A percentile compares a stretch with the other conserved stretches of the same genome.
These are phyloP conservation scores for Penicillium hordei DNA, from an alignment of 2,329 filamentous ascomycete genomes.

Conservation along the genomic window DNA sequence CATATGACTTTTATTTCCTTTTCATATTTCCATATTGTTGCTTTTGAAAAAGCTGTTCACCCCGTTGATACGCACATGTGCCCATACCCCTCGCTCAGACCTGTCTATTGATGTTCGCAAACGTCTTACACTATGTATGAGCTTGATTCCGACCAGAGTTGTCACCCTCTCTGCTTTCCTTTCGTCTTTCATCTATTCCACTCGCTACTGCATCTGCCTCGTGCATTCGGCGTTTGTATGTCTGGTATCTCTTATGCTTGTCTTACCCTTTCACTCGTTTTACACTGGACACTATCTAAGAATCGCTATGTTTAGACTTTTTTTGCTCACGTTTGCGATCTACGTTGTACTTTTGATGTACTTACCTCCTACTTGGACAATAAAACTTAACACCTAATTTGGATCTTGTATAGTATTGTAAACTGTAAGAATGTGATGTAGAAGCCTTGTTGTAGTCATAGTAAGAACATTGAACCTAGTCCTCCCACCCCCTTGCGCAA, in stretches of 20 bases:
- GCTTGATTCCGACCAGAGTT: not conserved
- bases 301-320: not conserved
- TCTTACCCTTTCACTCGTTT: not conserved
- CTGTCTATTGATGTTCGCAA: not conserved
- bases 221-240: not conserved
- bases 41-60: slow-evolving; percentile 20
- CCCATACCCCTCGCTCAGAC: slow-evolving; percentile 20
- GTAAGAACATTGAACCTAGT: not conserved
- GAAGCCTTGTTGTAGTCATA: not conserved
- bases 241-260: not conserved
- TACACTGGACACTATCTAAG: not conserved
- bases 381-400: not conserved
- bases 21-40: slow-evolving; percentile 9
- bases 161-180: not conserved
- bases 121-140: not conserved
- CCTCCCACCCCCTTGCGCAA: not conserved
- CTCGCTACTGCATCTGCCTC: slow-evolving; percentile 2
- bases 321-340: not conserved
- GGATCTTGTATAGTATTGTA: not conserved
- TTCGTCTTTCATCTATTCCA: not conserved
- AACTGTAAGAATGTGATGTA: not conserved
- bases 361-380: slow-evolving; percentile 2
- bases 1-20: slow-evolving; percentile 10
- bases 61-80: slow-evolving; percentile 18
- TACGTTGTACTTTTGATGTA: not conserved